phyloP scores from a whole-genome alignment of 441 rosid genomes.

The Gossypium trilobum region DNA sequence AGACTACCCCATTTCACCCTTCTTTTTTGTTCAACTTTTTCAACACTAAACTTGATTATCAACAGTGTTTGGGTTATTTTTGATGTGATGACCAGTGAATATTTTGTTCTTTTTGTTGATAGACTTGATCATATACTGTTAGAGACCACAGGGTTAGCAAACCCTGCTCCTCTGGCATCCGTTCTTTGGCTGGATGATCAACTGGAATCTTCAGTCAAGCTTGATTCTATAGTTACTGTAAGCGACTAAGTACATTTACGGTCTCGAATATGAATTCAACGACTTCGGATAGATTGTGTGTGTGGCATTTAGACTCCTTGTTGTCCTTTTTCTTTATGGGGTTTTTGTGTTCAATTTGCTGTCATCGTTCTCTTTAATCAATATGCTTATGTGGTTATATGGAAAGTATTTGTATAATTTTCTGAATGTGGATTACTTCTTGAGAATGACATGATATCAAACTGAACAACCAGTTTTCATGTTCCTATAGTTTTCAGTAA shows the following conservation, averaged over 20 bases:
- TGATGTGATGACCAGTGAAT: not conserved
- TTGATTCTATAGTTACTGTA: slow-evolving; percentile 78
- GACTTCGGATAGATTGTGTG: not conserved
- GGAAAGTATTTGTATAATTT: not conserved
- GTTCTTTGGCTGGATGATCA: slow-evolving; percentile 94
- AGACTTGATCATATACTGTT: slow-evolving; percentile 88
- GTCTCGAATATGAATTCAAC: not conserved
- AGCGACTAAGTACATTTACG: slow-evolving; percentile 24
- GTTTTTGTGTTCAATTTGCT: not conserved
- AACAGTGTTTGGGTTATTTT: not conserved
- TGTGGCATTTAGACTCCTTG: not conserved
- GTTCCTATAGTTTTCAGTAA: too few relatives aligned
- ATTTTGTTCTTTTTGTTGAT: slow-evolving; percentile 10
- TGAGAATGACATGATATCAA: not conserved
- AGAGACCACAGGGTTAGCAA: slow-evolving; percentile 91
- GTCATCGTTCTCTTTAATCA: not conserved
- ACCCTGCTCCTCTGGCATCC: slow-evolving; percentile 91
- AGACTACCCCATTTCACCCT: not conserved
- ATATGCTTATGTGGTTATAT: not conserved
- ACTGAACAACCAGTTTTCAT: too few relatives aligned
- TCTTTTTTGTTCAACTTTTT: not conserved
- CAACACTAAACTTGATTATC: not conserved
- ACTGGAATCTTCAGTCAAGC: slow-evolving; percentile 76
- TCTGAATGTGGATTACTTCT: not conserved
- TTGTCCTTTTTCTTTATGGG: not conserved